Evolutionary conservation across 2,329 filamentous ascomycete species (phyloP).

Genomic region (Pseudocercospora ulei): DNA sequence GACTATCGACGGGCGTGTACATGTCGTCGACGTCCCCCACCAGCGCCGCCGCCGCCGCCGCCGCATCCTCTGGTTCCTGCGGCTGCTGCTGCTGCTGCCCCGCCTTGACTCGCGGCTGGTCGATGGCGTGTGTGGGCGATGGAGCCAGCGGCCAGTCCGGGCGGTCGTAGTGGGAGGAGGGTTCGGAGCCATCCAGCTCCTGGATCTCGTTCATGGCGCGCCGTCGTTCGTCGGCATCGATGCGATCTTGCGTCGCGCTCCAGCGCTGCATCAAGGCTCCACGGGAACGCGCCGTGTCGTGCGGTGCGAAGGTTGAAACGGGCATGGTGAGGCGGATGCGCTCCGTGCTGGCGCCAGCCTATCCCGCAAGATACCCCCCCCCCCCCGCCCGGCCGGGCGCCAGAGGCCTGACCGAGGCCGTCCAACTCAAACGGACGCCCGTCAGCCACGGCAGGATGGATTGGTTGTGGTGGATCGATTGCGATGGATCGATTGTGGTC

Average conservation of each 20-base stretch:
- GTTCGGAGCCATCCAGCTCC: constrained; percentile 30
- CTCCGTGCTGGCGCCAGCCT: constrained; percentile 17
- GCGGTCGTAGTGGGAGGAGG: constrained; percentile 26
- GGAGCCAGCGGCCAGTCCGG: constrained; percentile 28
- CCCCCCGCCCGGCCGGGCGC: constrained; percentile 15
- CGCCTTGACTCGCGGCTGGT: constrained; percentile 8
- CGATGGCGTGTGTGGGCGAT: constrained; percentile 3
- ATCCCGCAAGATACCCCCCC: constrained; percentile 18
- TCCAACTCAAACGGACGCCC: constrained; percentile 4
- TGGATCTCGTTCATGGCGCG: constrained; percentile 23
- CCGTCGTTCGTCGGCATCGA: constrained; percentile 27
- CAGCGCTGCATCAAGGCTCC: constrained; percentile 24
- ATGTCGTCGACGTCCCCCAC: constrained; percentile 22
- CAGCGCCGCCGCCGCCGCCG: constrained; percentile 21
- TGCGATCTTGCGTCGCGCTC: constrained; percentile 27
- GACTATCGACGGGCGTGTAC: constrained; percentile 17
- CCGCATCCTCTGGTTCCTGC: constrained; percentile 16
- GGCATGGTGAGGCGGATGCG: constrained; percentile 26
- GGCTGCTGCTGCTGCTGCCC: constrained; percentile 16
- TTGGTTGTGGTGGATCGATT: too few species aligned
- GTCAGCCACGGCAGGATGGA: constrained; percentile 2
- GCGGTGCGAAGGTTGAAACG: constrained; percentile 27
- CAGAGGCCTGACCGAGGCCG: constrained; percentile 1
- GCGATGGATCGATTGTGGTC: too few species aligned
- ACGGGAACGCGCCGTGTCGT: constrained; percentile 19